Evolutionary conservation across 352 stramenopile genomes (phyloP).

Genomic region (Discostella stelligera): DNA sequence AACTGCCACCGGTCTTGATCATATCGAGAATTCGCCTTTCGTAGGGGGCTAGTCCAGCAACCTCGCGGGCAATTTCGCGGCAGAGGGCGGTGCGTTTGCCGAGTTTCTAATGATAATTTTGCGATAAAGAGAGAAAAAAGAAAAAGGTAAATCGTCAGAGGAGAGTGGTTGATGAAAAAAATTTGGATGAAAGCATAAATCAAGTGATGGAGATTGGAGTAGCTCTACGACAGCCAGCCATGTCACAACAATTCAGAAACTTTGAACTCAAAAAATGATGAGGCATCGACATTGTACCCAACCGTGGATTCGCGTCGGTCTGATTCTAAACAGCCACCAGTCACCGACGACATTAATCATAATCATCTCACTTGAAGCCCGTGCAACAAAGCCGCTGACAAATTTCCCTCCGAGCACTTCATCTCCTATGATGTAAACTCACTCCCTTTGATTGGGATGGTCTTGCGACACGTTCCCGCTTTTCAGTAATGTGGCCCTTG

Average conservation of each 20-base stretch:
- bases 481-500: slow-evolving; percentile 66
- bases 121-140: not conserved
- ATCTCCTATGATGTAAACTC: slow-evolving; percentile 45
- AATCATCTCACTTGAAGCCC: no score
- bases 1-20: slow-evolving; percentile 97
- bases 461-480: slow-evolving; percentile 55
- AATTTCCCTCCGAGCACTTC: not conserved
- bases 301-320: no score
- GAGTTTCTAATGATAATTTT: slow-evolving; percentile 39
- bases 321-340: not conserved
- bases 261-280: no score
- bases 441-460: slow-evolving; percentile 70
- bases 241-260: not conserved
- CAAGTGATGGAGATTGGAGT: not conserved
- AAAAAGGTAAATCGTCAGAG: no score
- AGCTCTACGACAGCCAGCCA: no score
- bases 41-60: slow-evolving; percentile 97
- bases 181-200: not conserved
- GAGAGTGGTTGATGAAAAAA: no score
- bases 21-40: slow-evolving; percentile 99
- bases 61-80: slow-evolving; percentile 94
- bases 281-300: not conserved
- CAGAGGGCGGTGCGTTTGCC: slow-evolving; percentile 94
- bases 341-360: not conserved
- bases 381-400: no score